phyloP scores from a whole-genome alignment of 108 stramenopile genomes.

The Aurantiochytrium sp. region DNA sequence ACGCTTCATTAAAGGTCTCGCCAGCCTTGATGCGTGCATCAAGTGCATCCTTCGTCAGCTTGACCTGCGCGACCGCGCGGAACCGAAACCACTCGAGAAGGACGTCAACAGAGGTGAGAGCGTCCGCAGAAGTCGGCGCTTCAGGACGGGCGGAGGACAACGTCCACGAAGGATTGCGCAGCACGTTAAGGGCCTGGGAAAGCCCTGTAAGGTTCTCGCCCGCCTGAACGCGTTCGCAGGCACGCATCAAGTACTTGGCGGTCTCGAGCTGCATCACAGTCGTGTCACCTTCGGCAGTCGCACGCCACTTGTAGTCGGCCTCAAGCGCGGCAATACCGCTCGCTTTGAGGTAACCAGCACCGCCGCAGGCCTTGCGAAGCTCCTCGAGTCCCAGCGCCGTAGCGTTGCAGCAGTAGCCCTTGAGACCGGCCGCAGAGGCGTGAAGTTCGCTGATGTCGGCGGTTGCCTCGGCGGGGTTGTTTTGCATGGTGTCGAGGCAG shows the following conservation, averaged over 20 bases:
- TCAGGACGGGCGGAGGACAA: not conserved
- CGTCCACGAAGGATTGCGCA: not conserved
- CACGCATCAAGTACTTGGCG: not conserved
- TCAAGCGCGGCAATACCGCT: constrained; percentile 7
- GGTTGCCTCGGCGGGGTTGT: not conserved
- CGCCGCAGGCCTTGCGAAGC: constrained; percentile 10
- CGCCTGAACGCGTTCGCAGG: not conserved
- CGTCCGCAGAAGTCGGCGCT: not conserved
- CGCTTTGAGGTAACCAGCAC: not conserved
- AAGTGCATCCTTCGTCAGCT: not conserved
- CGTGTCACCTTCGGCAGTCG: constrained; percentile 1
- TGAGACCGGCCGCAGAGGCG: constrained; percentile 4
- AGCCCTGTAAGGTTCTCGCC: not conserved
- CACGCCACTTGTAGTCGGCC: constrained; percentile 17
- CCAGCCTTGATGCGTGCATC: not conserved
- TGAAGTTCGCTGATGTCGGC: not conserved
- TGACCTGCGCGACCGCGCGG: not conserved
- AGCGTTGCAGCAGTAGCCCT: constrained; percentile 15
- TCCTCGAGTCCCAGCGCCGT: not conserved
- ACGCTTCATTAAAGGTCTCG: not conserved
- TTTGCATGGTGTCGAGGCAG: not conserved
- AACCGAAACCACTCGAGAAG: constrained; percentile 5
- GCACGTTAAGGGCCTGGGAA: not conserved
- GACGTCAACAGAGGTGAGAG: not conserved
- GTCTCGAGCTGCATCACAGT: constrained; percentile 10